Evolutionary conservation across 73 alveolate species (phyloP).

Genomic region (Paramecium bursaria): DNA sequence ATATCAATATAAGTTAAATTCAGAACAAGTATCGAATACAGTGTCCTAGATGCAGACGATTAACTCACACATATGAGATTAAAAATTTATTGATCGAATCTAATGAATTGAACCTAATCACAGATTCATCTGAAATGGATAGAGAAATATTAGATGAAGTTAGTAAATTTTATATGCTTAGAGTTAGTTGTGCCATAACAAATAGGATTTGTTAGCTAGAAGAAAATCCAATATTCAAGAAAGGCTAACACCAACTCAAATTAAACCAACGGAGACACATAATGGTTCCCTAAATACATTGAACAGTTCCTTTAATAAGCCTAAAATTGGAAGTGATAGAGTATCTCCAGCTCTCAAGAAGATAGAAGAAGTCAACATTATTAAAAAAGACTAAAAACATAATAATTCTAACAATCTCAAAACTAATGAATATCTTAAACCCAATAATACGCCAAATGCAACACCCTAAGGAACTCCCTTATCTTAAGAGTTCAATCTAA

Average conservation of each 20-base stretch:
- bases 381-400: slow-evolving; percentile 24
- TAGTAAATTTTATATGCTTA: not conserved
- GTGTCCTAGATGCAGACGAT: slow-evolving; percentile 47
- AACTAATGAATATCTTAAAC: slow-evolving; percentile 32
- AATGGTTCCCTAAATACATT: too few relatives aligned
- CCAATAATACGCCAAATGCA: slow-evolving; percentile 57
- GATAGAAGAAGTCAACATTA: not conserved
- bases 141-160: slow-evolving; percentile 49
- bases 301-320: slow-evolving; percentile 11
- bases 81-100: slow-evolving; percentile 22
- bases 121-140: slow-evolving; percentile 60
- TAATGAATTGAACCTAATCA: slow-evolving; percentile 47
- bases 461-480: slow-evolving; percentile 21
- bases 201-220: slow-evolving; percentile 19
- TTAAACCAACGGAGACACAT: slow-evolving; percentile 12
- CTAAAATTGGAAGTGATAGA: slow-evolving; percentile 42
- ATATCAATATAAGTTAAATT: slow-evolving; percentile 11
- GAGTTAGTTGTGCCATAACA: slow-evolving; percentile 41
- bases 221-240: slow-evolving; percentile 34
- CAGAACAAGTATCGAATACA: slow-evolving; percentile 35
- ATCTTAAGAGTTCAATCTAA: not conserved
- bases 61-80: slow-evolving; percentile 50
- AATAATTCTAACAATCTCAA: slow-evolving; percentile 3
- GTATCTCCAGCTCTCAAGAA: slow-evolving; percentile 2
- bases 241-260: not conserved